Percentiles rank a stretch among this genome's conserved stretches.
Conservation (phyloP, 768 basidiomycete species). For the Serendipita sp. region DNA sequence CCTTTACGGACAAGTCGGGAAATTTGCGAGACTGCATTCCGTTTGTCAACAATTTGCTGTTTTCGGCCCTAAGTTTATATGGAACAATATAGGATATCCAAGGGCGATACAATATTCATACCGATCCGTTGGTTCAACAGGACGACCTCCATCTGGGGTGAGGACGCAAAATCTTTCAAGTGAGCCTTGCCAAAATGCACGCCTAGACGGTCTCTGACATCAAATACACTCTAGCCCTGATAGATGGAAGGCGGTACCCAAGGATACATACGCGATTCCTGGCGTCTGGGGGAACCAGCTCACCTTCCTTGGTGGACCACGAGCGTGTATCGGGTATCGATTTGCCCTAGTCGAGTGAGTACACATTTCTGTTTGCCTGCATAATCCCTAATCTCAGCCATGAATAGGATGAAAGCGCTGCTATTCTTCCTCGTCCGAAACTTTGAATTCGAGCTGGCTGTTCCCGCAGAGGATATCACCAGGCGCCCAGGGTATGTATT, state of each 20-base stretch:
- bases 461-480: background rate
- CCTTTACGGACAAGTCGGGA: slow-evolving; percentile 13
- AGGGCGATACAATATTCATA: slow-evolving; percentile 18
- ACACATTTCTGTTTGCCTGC: background rate
- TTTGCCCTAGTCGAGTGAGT: slow-evolving; percentile 7
- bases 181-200: slow-evolving; percentile 7
- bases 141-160: slow-evolving; percentile 19
- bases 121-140: slow-evolving; percentile 19
- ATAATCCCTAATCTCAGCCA: background rate
- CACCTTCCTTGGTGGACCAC: slow-evolving; percentile 7
- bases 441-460: slow-evolving; percentile 6
- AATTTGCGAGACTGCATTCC: slow-evolving; percentile 6
- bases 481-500: background rate
- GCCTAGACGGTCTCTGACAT: background rate
- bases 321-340: slow-evolving; percentile 7
- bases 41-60: slow-evolving; percentile 8
- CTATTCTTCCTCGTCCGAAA: background rate
- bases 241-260: background rate
- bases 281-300: slow-evolving; percentile 4
- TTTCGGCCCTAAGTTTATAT: background rate
- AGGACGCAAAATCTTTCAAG: slow-evolving; percentile 21
- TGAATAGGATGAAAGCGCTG: background rate
- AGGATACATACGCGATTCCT: background rate
- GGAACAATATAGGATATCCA: slow-evolving; percentile 8
- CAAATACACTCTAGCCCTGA: background rate